Percentiles rank a stretch among this genome's conserved stretches.
phyloP scores from a whole-genome alignment of 306 rosid genomes.

The Citrullus amarus region DNA sequence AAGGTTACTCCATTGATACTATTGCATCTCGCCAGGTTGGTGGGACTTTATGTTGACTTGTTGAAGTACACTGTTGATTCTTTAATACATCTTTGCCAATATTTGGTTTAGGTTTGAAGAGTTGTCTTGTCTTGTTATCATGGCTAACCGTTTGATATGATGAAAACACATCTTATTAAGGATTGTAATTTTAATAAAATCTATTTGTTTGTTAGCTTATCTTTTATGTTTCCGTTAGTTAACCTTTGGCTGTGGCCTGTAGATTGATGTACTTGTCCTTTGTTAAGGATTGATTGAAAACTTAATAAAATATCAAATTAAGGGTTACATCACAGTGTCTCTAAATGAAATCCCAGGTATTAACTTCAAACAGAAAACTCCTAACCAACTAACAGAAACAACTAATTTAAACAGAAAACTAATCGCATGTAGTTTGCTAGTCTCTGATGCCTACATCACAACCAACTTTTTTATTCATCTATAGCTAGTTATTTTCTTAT shows the following conservation, averaged over 20 bases:
- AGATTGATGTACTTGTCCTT: background rate
- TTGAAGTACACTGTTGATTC: background rate
- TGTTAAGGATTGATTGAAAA: background rate
- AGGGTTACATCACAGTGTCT: background rate
- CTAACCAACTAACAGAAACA: background rate
- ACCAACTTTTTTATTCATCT: background rate
- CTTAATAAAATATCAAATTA: background rate
- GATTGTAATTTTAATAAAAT: background rate
- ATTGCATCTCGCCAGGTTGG: conserved; percentile 73
- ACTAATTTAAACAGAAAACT: background rate
- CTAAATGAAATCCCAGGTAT: background rate
- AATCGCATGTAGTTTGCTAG: background rate
- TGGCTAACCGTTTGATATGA: background rate
- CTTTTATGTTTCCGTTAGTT: background rate
- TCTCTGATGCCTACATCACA: background rate
- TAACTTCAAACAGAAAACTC: background rate
- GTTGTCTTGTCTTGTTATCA: background rate
- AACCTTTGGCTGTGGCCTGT: background rate
- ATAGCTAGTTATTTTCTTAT: background rate
- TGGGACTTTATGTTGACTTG: conserved; percentile 15
- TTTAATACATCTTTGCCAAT: background rate
- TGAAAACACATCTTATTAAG: background rate
- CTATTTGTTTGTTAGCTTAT: background rate
- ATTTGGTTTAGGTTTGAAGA: background rate
- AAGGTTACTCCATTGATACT: conserved; percentile 69